Evolutionary conservation across 345 rosid species (phyloP).

Genomic region (Geranium rotundifolium): DNA sequence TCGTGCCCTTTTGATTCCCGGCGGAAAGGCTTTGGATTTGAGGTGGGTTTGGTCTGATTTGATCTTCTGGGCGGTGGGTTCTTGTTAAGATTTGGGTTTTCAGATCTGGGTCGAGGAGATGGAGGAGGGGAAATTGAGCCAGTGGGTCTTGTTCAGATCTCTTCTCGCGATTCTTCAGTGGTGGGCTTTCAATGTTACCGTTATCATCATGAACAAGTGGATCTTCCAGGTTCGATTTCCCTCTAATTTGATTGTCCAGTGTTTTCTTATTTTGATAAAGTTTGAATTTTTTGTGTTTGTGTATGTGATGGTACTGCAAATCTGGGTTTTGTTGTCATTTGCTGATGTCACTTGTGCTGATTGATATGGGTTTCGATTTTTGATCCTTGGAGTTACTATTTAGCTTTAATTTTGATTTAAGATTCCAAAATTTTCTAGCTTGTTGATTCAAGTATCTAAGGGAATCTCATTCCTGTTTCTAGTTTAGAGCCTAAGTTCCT

Average conservation of each 20-base stretch:
- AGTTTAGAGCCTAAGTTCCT: no score
- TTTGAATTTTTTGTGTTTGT: neutral
- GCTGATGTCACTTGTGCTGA: neutral
- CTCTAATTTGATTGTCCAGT: neutral
- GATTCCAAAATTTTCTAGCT: neutral
- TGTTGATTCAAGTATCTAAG: neutral
- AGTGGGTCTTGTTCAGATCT: constrained; percentile 78
- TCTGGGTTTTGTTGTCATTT: neutral
- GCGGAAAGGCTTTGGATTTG: neutral
- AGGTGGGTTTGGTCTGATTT: constrained; percentile 23
- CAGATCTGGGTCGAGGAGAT: constrained; percentile 19
- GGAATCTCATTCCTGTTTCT: no score
- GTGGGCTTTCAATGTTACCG: constrained; percentile 96
- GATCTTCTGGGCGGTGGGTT: neutral
- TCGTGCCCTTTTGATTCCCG: no score
- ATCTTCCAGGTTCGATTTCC: constrained; percentile 80
- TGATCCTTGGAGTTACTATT: neutral
- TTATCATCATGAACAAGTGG: constrained; percentile 99
- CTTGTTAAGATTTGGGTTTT: neutral
- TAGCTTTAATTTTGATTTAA: no score
- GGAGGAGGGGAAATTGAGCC: constrained; percentile 60
- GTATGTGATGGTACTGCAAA: no score
- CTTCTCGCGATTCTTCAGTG: constrained; percentile 86
- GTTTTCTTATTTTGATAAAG: no score
- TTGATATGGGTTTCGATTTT: neutral